A percentile compares a stretch with the other conserved stretches of the same genome.
phyloP scores from a whole-genome alignment of 148 eudicot species.

The Arctostaphylos glauca region DNA sequence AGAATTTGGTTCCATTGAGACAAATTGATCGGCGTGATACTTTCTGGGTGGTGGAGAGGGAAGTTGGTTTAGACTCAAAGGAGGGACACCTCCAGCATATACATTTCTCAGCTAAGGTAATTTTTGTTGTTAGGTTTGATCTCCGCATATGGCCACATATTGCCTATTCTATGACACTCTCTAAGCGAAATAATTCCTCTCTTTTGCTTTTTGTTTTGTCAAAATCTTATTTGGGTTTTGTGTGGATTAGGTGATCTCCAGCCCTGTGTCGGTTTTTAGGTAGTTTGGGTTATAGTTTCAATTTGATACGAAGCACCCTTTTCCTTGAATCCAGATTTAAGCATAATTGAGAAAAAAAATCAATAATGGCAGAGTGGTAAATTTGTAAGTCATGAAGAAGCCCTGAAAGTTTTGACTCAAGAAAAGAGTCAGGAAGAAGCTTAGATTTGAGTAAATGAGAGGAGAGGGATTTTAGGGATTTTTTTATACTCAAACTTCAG shows the following conservation, averaged over 20 bases:
- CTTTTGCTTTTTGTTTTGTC: not conserved
- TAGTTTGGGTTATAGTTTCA: not conserved
- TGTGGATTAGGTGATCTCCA: not conserved
- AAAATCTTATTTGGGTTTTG: not conserved
- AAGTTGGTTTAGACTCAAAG: not conserved
- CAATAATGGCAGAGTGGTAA: not conserved
- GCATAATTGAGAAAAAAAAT: not conserved
- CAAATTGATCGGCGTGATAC: not conserved
- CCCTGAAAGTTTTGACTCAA: not conserved
- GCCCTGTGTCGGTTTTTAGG: not conserved
- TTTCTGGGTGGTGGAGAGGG: slow-evolving; percentile 15
- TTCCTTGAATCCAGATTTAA: not conserved
- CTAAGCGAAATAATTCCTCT: not conserved
- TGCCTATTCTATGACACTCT: not conserved
- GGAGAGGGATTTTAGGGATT: not conserved
- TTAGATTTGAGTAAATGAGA: not conserved
- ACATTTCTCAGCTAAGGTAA: not conserved
- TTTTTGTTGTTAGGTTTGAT: not conserved
- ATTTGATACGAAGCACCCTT: not conserved
- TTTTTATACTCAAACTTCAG: not conserved
- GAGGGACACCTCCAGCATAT: not conserved
- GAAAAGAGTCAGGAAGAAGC: not conserved
- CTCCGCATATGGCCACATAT: slow-evolving; percentile 6
- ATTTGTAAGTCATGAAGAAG: not conserved
- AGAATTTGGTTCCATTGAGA: not conserved